Percentiles rank a stretch among this genome's conserved stretches.
Evolutionary conservation across 2,329 filamentous ascomycete species (phyloP).

Genomic region (Fonsecaea nubica): DNA sequence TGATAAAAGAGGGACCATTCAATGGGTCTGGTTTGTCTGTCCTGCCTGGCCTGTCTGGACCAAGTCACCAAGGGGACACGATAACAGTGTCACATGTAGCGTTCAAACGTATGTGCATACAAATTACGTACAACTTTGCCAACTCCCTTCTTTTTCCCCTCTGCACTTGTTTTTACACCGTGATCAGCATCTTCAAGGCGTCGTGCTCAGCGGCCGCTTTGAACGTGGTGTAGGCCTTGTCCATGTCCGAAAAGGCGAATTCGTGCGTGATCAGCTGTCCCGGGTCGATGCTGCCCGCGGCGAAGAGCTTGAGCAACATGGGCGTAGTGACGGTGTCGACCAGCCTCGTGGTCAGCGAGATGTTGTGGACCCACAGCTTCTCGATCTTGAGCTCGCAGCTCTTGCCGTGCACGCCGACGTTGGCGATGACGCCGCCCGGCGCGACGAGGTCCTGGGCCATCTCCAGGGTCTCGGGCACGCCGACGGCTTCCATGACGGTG

Average conservation of each 20-base stretch:
- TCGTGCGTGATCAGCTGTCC: conserved; percentile 55
- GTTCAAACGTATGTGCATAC: not conserved
- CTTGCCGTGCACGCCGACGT: conserved; percentile 65
- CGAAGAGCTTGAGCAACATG: conserved; percentile 57
- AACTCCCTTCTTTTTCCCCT: no score
- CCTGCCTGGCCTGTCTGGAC: no score
- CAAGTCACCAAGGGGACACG: no score
- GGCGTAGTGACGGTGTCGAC: conserved; percentile 58
- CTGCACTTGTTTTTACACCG: conserved; percentile 15
- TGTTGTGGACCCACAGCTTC: conserved; percentile 62
- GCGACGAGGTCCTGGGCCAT: conserved; percentile 62
- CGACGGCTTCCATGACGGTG: conserved; percentile 65
- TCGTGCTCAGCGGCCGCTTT: conserved; percentile 51
- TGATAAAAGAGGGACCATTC: no score
- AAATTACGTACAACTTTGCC: no score
- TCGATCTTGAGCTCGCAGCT: conserved; percentile 61
- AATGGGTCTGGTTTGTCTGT: no score
- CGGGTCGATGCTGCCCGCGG: conserved; percentile 52
- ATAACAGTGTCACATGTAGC: not conserved
- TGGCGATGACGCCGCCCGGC: conserved; percentile 61
- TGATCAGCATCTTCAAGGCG: conserved; percentile 55
- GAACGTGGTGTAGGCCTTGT: conserved; percentile 55
- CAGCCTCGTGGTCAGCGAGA: conserved; percentile 58
- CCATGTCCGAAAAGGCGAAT: conserved; percentile 52
- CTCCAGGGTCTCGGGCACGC: conserved; percentile 60